Evolutionary conservation across 2,329 filamentous ascomycete species (phyloP).

Genomic region (Neopestalotiopsis rosae): DNA sequence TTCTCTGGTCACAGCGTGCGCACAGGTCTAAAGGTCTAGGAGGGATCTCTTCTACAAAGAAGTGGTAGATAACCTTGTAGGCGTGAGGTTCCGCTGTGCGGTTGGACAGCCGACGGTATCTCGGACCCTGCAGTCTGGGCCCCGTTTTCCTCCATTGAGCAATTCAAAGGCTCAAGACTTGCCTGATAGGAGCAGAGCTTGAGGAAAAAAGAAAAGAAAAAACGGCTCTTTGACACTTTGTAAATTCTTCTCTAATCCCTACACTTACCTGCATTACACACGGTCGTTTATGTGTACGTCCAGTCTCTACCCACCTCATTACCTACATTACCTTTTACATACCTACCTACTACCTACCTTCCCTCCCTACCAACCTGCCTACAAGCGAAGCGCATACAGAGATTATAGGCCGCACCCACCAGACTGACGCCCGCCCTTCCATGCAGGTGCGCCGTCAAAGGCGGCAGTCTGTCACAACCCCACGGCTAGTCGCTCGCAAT

Average conservation of each 20-base stretch:
- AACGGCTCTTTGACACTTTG: background rate
- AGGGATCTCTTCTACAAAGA: background rate
- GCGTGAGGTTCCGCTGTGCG: background rate
- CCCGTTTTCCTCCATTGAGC: background rate
- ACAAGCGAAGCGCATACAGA: background rate
- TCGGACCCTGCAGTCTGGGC: background rate
- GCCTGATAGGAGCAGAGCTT: background rate
- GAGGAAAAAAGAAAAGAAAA: background rate
- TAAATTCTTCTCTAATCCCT: background rate
- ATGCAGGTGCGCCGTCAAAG: conserved; percentile 14
- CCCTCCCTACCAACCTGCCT: too few species aligned
- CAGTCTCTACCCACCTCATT: background rate
- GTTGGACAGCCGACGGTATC: background rate
- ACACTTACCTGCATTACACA: background rate
- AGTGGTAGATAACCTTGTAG: background rate
- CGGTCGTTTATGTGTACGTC: background rate
- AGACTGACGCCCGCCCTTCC: background rate
- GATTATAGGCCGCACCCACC: too few species aligned
- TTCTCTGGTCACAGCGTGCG: background rate
- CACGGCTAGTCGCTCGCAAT: conserved; percentile 17
- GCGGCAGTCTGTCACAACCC: conserved; percentile 3
- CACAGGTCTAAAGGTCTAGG: background rate
- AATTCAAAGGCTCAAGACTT: background rate
- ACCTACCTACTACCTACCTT: background rate
- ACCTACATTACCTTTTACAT: background rate